Percentiles rank a stretch among this genome's conserved stretches.
phyloP scores from a whole-genome alignment of 306 rosid species.

The Quercus glauca region DNA sequence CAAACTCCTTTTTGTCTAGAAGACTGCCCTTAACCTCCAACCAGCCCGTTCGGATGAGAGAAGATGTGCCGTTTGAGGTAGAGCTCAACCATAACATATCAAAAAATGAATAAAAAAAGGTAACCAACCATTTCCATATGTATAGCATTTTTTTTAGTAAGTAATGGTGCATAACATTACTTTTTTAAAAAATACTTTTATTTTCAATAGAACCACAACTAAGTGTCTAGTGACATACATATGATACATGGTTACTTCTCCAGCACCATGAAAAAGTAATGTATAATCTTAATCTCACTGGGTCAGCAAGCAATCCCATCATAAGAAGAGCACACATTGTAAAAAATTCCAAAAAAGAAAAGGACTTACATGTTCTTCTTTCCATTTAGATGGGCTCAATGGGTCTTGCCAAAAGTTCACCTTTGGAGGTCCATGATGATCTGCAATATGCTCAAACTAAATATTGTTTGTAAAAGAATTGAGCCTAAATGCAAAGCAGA shows the following conservation, averaged over 20 bases:
- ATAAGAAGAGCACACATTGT: background rate
- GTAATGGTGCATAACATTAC: too few relatives aligned
- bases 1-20: too few relatives aligned
- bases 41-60: too few relatives aligned
- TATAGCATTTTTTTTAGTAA: too few relatives aligned
- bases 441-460: slow-evolving; percentile 33
- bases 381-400: slow-evolving; percentile 64
- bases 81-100: too few relatives aligned
- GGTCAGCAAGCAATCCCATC: background rate
- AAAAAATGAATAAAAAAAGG: too few relatives aligned
- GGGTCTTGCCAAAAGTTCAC: slow-evolving; percentile 74
- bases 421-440: slow-evolving; percentile 61
- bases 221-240: background rate
- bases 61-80: too few relatives aligned
- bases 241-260: background rate
- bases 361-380: slow-evolving; percentile 57
- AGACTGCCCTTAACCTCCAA: too few relatives aligned
- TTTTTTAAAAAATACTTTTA: too few relatives aligned
- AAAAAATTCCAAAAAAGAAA: background rate
- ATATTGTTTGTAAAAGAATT: background rate
- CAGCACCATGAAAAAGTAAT: background rate
- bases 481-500: too few relatives aligned
- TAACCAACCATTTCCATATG: too few relatives aligned
- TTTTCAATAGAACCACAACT: too few relatives aligned
- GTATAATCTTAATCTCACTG: background rate